A percentile compares a stretch with the other conserved stretches of the same genome.
phyloP scores from a whole-genome alignment of 2,329 filamentous ascomycete genomes.

The Cryphonectria naterciae region DNA sequence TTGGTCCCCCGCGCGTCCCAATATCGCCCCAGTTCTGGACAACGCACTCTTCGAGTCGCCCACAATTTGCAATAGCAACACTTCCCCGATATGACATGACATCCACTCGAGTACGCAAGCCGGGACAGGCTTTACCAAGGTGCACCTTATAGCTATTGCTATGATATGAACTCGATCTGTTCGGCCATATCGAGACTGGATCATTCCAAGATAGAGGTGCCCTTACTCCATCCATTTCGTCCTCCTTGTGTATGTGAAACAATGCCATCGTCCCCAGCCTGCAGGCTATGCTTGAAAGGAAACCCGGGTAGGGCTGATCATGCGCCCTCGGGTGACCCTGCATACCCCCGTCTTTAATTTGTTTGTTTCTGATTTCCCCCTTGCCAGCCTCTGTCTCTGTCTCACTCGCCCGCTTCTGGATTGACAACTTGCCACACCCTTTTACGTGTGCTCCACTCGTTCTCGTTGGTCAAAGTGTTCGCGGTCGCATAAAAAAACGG shows the following conservation, averaged over 20 bases:
- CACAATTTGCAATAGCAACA: background rate
- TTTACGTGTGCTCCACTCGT: constrained; percentile 3
- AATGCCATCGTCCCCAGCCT: constrained; percentile 1
- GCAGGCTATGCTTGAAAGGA: constrained; percentile 11
- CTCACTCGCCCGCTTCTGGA: constrained; percentile 32
- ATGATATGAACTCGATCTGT: background rate
- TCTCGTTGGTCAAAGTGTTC: background rate
- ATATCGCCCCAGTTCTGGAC: background rate
- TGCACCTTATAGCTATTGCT: background rate
- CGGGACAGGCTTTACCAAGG: background rate
- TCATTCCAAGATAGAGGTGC: background rate
- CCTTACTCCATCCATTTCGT: background rate
- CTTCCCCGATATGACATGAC: background rate
- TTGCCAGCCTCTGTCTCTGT: background rate
- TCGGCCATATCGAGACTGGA: background rate
- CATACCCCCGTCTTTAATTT: background rate
- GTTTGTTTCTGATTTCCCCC: background rate
- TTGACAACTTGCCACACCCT: background rate
- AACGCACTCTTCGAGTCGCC: background rate
- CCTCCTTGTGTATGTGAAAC: constrained; percentile 2
- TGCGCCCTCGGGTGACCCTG: background rate
- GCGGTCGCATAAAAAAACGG: constrained; percentile 7
- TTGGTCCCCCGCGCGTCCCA: background rate
- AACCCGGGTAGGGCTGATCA: constrained; percentile 1
- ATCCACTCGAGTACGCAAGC: background rate